Evolutionary conservation across 2,329 filamentous ascomycete genomes (phyloP).

Genomic region (Neopestalotiopsis sp.): DNA sequence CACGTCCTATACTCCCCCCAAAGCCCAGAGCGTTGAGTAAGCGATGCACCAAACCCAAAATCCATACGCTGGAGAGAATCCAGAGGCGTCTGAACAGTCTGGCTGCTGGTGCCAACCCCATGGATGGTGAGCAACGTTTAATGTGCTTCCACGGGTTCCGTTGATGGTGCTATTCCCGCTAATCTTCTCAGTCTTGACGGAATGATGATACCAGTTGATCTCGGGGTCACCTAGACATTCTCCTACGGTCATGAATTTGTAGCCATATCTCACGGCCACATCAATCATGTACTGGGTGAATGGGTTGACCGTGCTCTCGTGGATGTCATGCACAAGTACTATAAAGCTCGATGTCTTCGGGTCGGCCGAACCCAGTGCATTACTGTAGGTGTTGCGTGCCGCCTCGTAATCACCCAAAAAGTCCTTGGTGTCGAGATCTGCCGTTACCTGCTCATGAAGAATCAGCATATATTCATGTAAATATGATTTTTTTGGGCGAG

Average conservation of each 20-base stretch:
- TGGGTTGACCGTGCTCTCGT: slow-evolving; percentile 26
- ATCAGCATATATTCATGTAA: background rate
- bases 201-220: slow-evolving; percentile 29
- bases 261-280: slow-evolving; percentile 24
- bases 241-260: slow-evolving; percentile 29
- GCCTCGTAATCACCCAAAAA: slow-evolving; percentile 28
- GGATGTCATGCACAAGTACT: slow-evolving; percentile 31
- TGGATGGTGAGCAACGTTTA: background rate
- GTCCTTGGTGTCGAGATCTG: slow-evolving; percentile 22
- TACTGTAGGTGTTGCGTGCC: slow-evolving; percentile 12
- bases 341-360: slow-evolving; percentile 30
- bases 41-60: background rate
- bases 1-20: background rate
- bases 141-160: background rate
- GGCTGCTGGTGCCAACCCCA: background rate
- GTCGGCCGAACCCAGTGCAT: slow-evolving; percentile 4
- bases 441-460: slow-evolving; percentile 10
- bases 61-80: background rate
- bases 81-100: background rate
- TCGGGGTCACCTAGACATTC: slow-evolving; percentile 29
- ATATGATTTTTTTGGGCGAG: background rate
- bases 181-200: slow-evolving; percentile 20
- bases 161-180: background rate
- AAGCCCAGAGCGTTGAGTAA: background rate
- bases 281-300: slow-evolving; percentile 29